These are phyloP conservation scores for Zygotorulaspora florentina DNA, from an alignment of 805 yeast genomes.

Conservation along the genomic window DNA sequence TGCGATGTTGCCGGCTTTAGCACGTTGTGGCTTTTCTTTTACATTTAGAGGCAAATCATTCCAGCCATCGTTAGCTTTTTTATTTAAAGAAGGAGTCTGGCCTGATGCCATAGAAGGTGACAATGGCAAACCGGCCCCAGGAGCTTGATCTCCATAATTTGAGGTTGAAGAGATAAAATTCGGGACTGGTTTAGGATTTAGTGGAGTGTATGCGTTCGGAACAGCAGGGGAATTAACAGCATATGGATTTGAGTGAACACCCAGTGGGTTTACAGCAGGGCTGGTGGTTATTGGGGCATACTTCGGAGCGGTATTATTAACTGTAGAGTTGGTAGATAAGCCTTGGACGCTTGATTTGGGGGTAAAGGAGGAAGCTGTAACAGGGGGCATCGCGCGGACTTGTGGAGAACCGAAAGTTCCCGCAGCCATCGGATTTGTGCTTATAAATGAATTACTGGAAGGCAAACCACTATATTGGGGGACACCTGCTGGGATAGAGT, in stretches of 20 bases:
- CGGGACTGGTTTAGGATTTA: conserved; percentile 27
- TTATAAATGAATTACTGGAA: neutral
- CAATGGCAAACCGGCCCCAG: conserved; percentile 39
- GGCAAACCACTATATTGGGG: neutral
- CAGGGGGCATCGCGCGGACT: conserved; percentile 5
- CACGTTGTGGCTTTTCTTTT: conserved; percentile 32
- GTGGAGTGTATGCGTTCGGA: conserved; percentile 24
- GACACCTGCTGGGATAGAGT: neutral
- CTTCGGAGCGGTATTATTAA: conserved; percentile 28
- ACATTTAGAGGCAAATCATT: conserved; percentile 35
- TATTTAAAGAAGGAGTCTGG: conserved; percentile 35
- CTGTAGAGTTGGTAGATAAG: conserved; percentile 24
- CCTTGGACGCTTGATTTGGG: conserved; percentile 18
- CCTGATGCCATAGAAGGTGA: conserved; percentile 36
- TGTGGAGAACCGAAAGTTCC: neutral
- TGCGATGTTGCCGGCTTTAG: conserved; percentile 38
- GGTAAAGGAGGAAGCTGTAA: neutral
- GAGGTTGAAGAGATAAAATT: conserved; percentile 20
- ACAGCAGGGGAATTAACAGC: conserved; percentile 24
- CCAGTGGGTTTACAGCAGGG: conserved; percentile 6
- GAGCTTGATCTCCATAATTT: conserved; percentile 41
- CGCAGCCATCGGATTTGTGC: neutral
- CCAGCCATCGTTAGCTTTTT: conserved; percentile 38
- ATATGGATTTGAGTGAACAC: conserved; percentile 30
- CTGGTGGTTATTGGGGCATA: conserved; percentile 12